Evolutionary conservation across 139 green algal species (phyloP).

Genomic region (Penium margaritaceum): DNA sequence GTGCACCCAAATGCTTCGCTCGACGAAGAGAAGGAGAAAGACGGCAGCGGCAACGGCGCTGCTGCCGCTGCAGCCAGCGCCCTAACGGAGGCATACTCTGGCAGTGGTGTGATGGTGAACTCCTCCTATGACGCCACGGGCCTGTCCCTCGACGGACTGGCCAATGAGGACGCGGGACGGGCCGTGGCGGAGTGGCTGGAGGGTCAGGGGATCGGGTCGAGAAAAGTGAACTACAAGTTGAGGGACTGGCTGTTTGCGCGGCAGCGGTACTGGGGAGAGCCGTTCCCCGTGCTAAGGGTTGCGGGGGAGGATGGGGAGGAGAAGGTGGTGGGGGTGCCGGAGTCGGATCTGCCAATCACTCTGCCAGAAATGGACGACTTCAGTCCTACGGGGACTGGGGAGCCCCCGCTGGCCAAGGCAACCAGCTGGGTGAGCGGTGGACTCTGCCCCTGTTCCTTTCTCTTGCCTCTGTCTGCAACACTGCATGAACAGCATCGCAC

Average conservation of each 20-base stretch:
- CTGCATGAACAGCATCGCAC: too few species aligned
- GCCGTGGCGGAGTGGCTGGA: slow-evolving; percentile 58
- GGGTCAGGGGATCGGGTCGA: slow-evolving; percentile 43
- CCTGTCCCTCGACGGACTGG: slow-evolving; percentile 69
- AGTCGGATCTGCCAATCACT: slow-evolving; percentile 74
- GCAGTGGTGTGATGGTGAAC: slow-evolving; percentile 47
- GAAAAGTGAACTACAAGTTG: slow-evolving; percentile 86
- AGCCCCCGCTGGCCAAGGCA: slow-evolving; percentile 76
- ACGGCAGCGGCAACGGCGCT: not conserved
- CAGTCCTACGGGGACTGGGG: slow-evolving; percentile 72
- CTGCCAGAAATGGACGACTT: slow-evolving; percentile 80
- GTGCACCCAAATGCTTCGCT: slow-evolving; percentile 32
- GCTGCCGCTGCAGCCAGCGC: too few species aligned
- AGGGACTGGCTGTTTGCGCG: slow-evolving; percentile 96
- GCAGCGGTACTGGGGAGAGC: slow-evolving; percentile 97
- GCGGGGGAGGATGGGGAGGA: slow-evolving; percentile 41
- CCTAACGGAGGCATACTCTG: slow-evolving; percentile 59
- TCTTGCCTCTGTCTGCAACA: too few species aligned
- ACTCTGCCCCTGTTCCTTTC: too few species aligned
- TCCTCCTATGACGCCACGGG: slow-evolving; percentile 23
- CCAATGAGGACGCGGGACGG: slow-evolving; percentile 45
- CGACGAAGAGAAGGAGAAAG: not conserved
- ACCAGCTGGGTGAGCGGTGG: slow-evolving; percentile 70
- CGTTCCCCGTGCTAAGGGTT: slow-evolving; percentile 84
- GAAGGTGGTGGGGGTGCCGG: slow-evolving; percentile 61